A percentile compares a stretch with the other conserved stretches of the same genome.
Conservation (phyloP, 2,329 filamentous ascomycete genomes). For the Diaporthe amygdali region DNA sequence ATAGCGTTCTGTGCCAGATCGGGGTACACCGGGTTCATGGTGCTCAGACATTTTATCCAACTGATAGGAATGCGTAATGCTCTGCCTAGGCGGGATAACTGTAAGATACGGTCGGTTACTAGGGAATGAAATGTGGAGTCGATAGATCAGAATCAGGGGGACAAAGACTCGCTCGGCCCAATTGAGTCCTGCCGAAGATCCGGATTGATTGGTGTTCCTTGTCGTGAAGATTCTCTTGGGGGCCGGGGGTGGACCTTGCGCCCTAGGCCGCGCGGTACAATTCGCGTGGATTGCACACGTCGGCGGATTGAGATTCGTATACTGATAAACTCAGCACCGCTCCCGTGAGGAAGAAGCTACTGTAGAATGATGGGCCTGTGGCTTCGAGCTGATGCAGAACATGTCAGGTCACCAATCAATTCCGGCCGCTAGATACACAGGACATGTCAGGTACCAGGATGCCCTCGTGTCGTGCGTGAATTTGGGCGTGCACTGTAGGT, state of each 20-base stretch:
- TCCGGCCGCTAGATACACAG: too few relatives aligned
- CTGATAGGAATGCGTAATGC: constrained; percentile 11
- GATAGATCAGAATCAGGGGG: background rate
- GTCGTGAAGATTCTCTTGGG: background rate
- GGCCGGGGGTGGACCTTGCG: background rate
- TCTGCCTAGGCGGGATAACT: background rate
- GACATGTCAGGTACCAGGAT: too few relatives aligned
- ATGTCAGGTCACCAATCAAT: too few relatives aligned
- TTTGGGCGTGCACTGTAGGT: too few relatives aligned
- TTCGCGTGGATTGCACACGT: background rate
- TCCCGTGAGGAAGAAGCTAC: background rate
- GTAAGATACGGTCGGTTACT: background rate
- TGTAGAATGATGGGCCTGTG: too few relatives aligned
- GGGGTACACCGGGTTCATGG: background rate
- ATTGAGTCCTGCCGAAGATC: background rate
- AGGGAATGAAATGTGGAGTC: background rate
- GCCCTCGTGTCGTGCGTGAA: too few relatives aligned
- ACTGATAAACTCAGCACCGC: too few relatives aligned
- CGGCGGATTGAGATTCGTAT: background rate
- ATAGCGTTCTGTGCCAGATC: too few relatives aligned
- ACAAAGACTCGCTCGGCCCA: background rate
- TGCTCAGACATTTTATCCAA: background rate
- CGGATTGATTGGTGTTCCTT: background rate
- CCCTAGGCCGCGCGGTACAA: background rate
- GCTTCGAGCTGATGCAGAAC: too few relatives aligned